phyloP scores from a whole-genome alignment of 2,329 filamentous ascomycete species.

The Monilinia fructigena region DNA sequence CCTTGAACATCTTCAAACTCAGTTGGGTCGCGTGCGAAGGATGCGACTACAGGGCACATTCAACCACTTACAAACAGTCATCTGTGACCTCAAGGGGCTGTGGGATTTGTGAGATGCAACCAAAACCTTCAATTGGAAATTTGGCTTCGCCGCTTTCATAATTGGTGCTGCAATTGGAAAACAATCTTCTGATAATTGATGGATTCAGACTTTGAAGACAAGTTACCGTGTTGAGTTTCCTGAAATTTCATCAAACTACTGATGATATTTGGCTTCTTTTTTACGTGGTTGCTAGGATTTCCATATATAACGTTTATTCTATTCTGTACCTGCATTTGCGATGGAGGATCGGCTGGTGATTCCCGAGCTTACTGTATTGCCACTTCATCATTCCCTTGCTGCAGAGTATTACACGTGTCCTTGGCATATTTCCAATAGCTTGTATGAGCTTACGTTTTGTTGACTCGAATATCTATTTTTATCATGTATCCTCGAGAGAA shows the following conservation, averaged over 20 bases:
- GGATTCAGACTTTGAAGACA: neutral
- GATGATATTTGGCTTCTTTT: neutral
- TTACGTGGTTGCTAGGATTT: neutral
- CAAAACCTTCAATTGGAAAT: constrained; percentile 12
- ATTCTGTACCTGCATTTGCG: constrained; percentile 20
- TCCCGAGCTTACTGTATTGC: constrained; percentile 17
- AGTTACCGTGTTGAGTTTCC: neutral
- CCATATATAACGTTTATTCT: neutral
- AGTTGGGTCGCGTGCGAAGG: constrained; percentile 20
- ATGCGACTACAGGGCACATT: constrained; percentile 11
- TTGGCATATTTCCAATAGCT: constrained; percentile 2
- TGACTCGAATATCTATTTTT: constrained; percentile 12
- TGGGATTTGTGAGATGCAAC: constrained; percentile 23
- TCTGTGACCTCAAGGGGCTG: constrained; percentile 5
- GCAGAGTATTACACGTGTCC: neutral
- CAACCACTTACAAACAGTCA: constrained; percentile 6
- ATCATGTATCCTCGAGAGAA: neutral
- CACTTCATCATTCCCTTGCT: neutral
- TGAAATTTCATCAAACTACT: constrained; percentile 8
- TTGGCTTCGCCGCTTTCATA: constrained; percentile 19
- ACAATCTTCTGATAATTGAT: neutral
- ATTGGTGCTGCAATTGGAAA: neutral
- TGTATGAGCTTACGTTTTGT: constrained; percentile 10
- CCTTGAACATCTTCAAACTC: constrained; percentile 2
- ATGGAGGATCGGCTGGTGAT: constrained; percentile 15